Base-by-base conservation (phyloP, 2,329 filamentous ascomycete species). In the Didymella lethalis region DNA sequence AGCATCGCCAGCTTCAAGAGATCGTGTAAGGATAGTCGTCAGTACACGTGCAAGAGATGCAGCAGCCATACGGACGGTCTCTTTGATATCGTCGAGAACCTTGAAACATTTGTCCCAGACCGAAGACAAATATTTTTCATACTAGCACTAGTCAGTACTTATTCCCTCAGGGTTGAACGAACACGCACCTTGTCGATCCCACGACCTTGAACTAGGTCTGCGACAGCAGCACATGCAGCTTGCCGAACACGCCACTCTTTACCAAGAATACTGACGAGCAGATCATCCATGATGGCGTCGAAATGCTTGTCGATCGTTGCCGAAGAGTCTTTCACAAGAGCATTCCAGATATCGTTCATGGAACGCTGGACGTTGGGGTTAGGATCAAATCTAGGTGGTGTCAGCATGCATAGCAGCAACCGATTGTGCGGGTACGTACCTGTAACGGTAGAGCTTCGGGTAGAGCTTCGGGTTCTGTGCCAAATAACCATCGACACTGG, bases 261-360 rank as follows among this genome's bases (percentile, higher is more conserved):
- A 29, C 92, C 93, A 5, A 98, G 78, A 41, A 98, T 91, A 71
- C 90, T 96, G 66, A 88, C 89, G 31, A 99, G 82, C 7, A 98
- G 80, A 73, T 99, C 95, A 10, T 89, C 83, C 81, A 99, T 90
- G 68, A 99, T 98, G 8, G 87, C 86, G 64, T 96, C 90, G 71
- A 98, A 97, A 76, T 98, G 85, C 18, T 84, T 81, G 64, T 95
- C 89, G 43, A 98, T 86, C 0, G 90, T 91, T 0, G 85, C 83
- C 18, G 86, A 88, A 1, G 92, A 86, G 67, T 98, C 93, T 72
- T 96, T 96, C 53, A 98, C 93, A n/a, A 99, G 80, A 0, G 94
- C 90, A 69, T 91, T 93, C 95, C 95, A 99, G 65, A 99, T 98
- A 63, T 96, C 92, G 57, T 96, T 93, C 95, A 99, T 99, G 0